A percentile compares a stretch with the other conserved stretches of the same genome.
These are phyloP conservation scores for Neurospora sp. DNA, from an alignment of 495 filamentous ascomycete species.

Conservation along the genomic window DNA sequence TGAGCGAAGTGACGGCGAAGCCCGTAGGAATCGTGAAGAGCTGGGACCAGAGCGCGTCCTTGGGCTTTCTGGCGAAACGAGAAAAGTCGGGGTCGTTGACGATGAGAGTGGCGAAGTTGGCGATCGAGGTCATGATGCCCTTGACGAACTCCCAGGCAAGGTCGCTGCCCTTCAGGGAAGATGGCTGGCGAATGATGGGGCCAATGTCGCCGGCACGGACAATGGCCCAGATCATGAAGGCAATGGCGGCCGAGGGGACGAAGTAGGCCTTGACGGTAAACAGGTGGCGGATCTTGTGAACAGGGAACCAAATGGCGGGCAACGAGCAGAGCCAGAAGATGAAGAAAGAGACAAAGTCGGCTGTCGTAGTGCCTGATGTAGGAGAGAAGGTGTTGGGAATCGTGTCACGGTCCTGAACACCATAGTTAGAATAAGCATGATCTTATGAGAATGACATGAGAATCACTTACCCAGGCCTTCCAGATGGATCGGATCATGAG, in stretches of 20 bases:
- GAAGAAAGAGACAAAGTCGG: slow-evolving; percentile 70
- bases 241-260: slow-evolving; percentile 72
- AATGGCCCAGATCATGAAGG: slow-evolving; percentile 87
- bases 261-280: slow-evolving; percentile 88
- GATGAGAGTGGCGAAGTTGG: slow-evolving; percentile 85
- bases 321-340: slow-evolving; percentile 72
- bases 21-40: slow-evolving; percentile 76
- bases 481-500: slow-evolving; percentile 80
- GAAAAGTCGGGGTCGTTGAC: slow-evolving; percentile 81
- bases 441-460: not conserved
- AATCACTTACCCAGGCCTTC: slow-evolving; percentile 39
- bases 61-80: slow-evolving; percentile 72
- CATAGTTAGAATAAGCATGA: slow-evolving; percentile 4
- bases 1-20: slow-evolving; percentile 84
- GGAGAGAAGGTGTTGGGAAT: slow-evolving; percentile 59
- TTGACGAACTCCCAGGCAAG: slow-evolving; percentile 76
- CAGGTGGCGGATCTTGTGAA: slow-evolving; percentile 69
- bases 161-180: slow-evolving; percentile 52
- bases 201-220: slow-evolving; percentile 75
- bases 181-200: slow-evolving; percentile 68
- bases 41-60: slow-evolving; percentile 83
- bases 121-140: slow-evolving; percentile 80
- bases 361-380: slow-evolving; percentile 59
- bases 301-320: slow-evolving; percentile 79
- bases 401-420: slow-evolving; percentile 30